A percentile compares a stretch with the other conserved stretches of the same genome.
These are phyloP conservation scores for Trichophyton verrucosum DNA, from an alignment of 2,329 filamentous ascomycete species.

Conservation along the genomic window DNA sequence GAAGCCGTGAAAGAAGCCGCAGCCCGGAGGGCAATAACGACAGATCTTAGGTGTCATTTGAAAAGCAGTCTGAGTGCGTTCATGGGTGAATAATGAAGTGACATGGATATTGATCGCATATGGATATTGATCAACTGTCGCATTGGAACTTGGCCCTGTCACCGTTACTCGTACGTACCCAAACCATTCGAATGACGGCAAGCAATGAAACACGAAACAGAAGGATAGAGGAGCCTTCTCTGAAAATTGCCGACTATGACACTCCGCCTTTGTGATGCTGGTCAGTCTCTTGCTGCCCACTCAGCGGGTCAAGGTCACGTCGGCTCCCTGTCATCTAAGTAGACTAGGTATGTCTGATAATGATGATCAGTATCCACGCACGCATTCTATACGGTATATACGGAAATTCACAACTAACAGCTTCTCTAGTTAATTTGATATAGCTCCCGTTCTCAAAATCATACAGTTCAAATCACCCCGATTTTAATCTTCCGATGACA, in stretches of 20 bases:
- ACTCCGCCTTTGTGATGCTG: background rate
- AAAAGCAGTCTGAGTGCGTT: background rate
- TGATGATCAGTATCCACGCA: too few relatives aligned
- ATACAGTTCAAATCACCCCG: background rate
- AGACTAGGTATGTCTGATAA: background rate
- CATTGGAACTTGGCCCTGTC: background rate
- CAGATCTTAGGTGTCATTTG: background rate
- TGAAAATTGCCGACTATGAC: background rate
- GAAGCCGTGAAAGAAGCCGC: conserved; percentile 35
- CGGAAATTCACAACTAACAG: background rate
- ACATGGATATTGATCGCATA: background rate
- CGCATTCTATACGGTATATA: too few relatives aligned
- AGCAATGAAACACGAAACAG: background rate
- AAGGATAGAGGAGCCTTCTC: background rate
- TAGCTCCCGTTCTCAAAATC: background rate
- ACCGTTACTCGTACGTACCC: background rate
- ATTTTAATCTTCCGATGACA: too few relatives aligned
- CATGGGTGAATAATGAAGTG: background rate
- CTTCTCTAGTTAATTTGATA: background rate
- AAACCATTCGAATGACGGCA: background rate
- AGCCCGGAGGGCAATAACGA: conserved; percentile 31
- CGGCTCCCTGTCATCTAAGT: background rate
- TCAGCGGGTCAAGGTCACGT: background rate
- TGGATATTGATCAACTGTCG: background rate
- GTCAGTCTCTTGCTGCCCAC: background rate